A percentile compares a stretch with the other conserved stretches of the same genome.
These are phyloP conservation scores for Penicillium digitatum DNA, from an alignment of 2,329 filamentous ascomycete species.

Conservation along the genomic window DNA sequence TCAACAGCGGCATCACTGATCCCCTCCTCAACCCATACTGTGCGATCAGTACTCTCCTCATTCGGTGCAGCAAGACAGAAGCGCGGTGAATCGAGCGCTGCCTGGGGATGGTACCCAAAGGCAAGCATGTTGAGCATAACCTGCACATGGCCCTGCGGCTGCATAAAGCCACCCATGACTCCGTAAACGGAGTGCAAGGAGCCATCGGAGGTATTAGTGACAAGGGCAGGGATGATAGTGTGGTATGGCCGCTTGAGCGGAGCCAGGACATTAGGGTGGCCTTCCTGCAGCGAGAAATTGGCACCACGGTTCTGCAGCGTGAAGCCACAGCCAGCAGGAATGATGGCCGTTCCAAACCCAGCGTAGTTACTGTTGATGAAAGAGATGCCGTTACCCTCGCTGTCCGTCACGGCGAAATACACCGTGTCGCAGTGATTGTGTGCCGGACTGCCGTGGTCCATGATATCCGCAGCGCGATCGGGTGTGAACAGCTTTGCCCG, in stretches of 20 bases:
- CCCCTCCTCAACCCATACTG: constrained; percentile 23
- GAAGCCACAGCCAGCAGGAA: constrained; percentile 83
- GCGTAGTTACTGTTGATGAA: constrained; percentile 97
- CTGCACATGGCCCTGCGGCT: constrained; percentile 94
- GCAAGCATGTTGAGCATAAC: constrained; percentile 85
- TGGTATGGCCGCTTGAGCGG: constrained; percentile 90
- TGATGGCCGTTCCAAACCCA: constrained; percentile 78
- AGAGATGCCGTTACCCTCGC: constrained; percentile 79
- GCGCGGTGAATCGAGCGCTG: constrained; percentile 85
- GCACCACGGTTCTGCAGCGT: constrained; percentile 89
- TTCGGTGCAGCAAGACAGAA: constrained; percentile 76
- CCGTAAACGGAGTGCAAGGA: constrained; percentile 82
- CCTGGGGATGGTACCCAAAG: constrained; percentile 76
- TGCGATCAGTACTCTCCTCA: constrained; percentile 43
- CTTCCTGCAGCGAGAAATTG: constrained; percentile 68
- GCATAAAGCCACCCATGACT: constrained; percentile 98
- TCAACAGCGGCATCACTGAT: constrained; percentile 19
- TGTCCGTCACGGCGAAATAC: constrained; percentile 83
- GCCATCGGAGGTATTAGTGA: constrained; percentile 71
- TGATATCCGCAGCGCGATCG: constrained; percentile 48
- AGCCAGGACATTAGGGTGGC: constrained; percentile 75
- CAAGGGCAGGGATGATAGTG: constrained; percentile 91
- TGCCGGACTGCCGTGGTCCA: constrained; percentile 75
- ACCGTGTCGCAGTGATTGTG: constrained; percentile 87
- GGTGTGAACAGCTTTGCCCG: constrained; percentile 62